phyloP scores from a whole-genome alignment of 2,329 filamentous ascomycete species.

The Phialophora macrospora region DNA sequence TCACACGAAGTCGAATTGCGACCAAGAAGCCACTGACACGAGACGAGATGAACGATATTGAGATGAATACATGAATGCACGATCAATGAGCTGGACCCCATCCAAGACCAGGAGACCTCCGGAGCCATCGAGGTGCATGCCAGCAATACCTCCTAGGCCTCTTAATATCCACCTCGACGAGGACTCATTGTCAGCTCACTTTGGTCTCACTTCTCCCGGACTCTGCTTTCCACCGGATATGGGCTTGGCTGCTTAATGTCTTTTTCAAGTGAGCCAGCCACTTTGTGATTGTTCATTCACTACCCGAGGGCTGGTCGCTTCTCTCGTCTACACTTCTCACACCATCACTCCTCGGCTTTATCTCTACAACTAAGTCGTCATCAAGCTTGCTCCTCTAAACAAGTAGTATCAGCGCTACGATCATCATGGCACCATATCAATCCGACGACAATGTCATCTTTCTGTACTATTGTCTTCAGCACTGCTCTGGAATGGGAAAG shows the following conservation, averaged over 20 bases:
- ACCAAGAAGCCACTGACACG: slow-evolving; percentile 16
- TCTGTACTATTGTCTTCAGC: slow-evolving; percentile 50
- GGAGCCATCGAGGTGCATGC: neutral
- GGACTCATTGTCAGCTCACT: slow-evolving; percentile 7
- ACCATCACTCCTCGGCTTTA: neutral
- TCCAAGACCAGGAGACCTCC: neutral
- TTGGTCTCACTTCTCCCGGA: neutral
- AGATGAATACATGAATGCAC: slow-evolving; percentile 41
- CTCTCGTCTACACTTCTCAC: neutral
- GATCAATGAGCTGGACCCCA: neutral
- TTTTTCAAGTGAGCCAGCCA: neutral
- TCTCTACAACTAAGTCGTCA: neutral
- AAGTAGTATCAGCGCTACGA: neutral
- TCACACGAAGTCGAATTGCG: slow-evolving; percentile 15
- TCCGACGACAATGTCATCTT: slow-evolving; percentile 50
- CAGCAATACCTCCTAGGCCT: neutral
- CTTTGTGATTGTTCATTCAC: neutral
- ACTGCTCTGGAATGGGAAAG: slow-evolving; percentile 46
- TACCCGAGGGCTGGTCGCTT: neutral
- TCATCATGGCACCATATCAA: slow-evolving; percentile 47
- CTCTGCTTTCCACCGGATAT: neutral
- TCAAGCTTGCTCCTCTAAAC: neutral
- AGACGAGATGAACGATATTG: slow-evolving; percentile 35
- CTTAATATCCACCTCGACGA: neutral
- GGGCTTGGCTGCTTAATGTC: neutral